Conservation (phyloP, 2,329 filamentous ascomycete species). For the Xylariaceae sp. region DNA sequence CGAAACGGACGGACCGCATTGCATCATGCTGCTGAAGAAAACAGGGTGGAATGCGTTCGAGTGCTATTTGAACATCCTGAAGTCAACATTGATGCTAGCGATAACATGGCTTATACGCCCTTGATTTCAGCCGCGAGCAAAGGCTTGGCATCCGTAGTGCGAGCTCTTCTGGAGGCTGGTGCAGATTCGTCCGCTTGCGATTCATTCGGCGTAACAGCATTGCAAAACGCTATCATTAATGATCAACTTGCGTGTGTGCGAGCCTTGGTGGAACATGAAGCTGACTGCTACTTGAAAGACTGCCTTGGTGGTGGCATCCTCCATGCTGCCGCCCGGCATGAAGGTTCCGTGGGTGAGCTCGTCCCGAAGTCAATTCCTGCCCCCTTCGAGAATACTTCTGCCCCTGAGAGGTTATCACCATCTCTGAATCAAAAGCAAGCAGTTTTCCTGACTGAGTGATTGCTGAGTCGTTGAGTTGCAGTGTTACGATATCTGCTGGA, state of each 20-base stretch:
- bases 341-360: too few species aligned
- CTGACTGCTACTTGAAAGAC: neutral
- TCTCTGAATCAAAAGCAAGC: too few species aligned
- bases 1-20: neutral
- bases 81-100: neutral
- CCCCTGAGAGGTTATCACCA: too few species aligned
- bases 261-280: neutral
- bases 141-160: neutral
- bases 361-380: too few species aligned
- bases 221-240: neutral
- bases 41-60: neutral
- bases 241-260: neutral
- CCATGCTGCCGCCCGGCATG: neutral
- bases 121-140: neutral
- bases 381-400: too few species aligned
- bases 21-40: neutral
- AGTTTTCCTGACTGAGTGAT: too few species aligned
- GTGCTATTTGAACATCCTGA: neutral
- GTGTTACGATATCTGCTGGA: neutral
- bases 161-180: neutral
- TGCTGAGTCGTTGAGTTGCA: too few species aligned
- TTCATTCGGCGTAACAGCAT: neutral
- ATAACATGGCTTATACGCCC: neutral
- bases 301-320: neutral
- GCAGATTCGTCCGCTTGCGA: neutral